phyloP scores from a whole-genome alignment of 805 yeast species.

The Spathaspora gorwiae region DNA sequence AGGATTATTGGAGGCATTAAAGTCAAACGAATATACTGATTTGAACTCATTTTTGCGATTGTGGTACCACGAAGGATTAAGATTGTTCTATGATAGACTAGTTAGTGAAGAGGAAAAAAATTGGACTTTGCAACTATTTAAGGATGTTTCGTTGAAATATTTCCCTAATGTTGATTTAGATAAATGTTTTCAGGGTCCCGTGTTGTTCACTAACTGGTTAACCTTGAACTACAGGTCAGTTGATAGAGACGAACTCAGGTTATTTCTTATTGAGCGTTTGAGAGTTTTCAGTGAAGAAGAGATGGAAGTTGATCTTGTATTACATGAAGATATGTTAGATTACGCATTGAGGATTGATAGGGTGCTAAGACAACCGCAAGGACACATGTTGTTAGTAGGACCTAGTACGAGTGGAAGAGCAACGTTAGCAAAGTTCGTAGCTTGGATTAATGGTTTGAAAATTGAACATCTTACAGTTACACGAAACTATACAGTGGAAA shows the following conservation, averaged over 20 bases:
- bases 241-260: slow-evolving; percentile 38
- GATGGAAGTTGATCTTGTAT: slow-evolving; percentile 51
- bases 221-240: slow-evolving; percentile 59
- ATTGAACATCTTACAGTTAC: slow-evolving; percentile 56
- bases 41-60: slow-evolving; percentile 50
- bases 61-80: slow-evolving; percentile 77
- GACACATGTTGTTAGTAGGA: slow-evolving; percentile 84
- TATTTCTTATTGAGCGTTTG: slow-evolving; percentile 61
- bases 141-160: slow-evolving; percentile 22
- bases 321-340: slow-evolving; percentile 68
- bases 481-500: slow-evolving; percentile 47
- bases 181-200: slow-evolving; percentile 41
- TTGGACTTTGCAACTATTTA: slow-evolving; percentile 43
- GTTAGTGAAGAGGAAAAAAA: slow-evolving; percentile 41
- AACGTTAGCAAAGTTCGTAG: slow-evolving; percentile 71
- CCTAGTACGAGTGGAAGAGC: slow-evolving; percentile 79
- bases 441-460: slow-evolving; percentile 83
- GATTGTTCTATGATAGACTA: slow-evolving; percentile 75
- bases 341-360: slow-evolving; percentile 78
- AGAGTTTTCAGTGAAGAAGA: slow-evolving; percentile 77
- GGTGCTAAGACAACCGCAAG: slow-evolving; percentile 79
- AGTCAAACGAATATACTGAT: slow-evolving; percentile 27
- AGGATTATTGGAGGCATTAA: slow-evolving; percentile 58
- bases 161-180: slow-evolving; percentile 47
- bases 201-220: slow-evolving; percentile 74